Evolutionary conservation across 1,284 basidiomycete genomes (phyloP).

Genomic region (Ustilago sp.): DNA sequence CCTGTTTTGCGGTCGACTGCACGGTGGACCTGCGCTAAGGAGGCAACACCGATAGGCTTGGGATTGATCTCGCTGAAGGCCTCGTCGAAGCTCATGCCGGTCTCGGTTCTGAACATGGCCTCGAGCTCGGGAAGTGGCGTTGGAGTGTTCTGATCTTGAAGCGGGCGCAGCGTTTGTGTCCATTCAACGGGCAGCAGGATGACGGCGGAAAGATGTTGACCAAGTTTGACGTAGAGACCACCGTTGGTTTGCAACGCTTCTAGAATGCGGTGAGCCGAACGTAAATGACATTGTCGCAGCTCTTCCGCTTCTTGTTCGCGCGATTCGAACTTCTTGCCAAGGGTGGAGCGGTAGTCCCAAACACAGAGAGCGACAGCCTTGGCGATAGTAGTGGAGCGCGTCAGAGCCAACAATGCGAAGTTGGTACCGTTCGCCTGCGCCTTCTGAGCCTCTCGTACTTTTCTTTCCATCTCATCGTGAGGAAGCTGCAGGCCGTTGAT

Average conservation of each 20-base stretch:
- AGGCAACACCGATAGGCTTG: slow-evolving; percentile 92
- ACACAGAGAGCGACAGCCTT: slow-evolving; percentile 67
- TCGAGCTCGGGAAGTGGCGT: slow-evolving; percentile 68
- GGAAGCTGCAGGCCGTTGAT: slow-evolving; percentile 49
- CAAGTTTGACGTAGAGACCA: slow-evolving; percentile 90
- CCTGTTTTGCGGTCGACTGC: slow-evolving; percentile 76
- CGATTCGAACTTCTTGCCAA: slow-evolving; percentile 57
- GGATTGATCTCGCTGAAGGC: slow-evolving; percentile 81
- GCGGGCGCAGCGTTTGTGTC: slow-evolving; percentile 76
- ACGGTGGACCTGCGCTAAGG: slow-evolving; percentile 91
- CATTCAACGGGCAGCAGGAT: slow-evolving; percentile 82
- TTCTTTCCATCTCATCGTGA: slow-evolving; percentile 58
- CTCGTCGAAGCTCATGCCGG: slow-evolving; percentile 64
- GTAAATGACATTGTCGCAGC: slow-evolving; percentile 65
- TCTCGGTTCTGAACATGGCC: slow-evolving; percentile 66
- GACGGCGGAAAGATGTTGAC: slow-evolving; percentile 74
- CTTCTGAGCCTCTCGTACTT: slow-evolving; percentile 57
- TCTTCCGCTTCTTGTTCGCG: slow-evolving; percentile 52
- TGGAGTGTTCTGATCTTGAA: slow-evolving; percentile 70
- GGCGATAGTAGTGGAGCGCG: slow-evolving; percentile 65
- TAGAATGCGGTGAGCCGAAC: slow-evolving; percentile 65
- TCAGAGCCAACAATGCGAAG: slow-evolving; percentile 61
- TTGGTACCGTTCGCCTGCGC: slow-evolving; percentile 41
- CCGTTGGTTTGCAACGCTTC: slow-evolving; percentile 76
- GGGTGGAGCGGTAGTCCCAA: slow-evolving; percentile 66